These are phyloP conservation scores for Chenopodium album DNA, from an alignment of 148 eudicot species.

Conservation along the genomic window DNA sequence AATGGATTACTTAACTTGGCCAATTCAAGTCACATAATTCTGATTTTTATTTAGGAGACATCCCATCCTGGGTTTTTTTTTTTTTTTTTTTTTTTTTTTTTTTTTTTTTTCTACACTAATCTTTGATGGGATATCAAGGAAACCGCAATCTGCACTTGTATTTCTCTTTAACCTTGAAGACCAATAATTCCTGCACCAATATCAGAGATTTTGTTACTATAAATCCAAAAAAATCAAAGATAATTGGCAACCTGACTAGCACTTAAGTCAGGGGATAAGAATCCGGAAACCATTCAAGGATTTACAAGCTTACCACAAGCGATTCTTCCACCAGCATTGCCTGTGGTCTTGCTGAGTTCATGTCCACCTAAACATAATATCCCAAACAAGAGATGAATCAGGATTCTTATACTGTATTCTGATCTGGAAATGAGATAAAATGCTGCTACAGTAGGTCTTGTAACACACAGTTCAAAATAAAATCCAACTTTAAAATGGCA, in stretches of 20 bases:
- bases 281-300: too few species aligned
- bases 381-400: not conserved
- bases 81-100: too few species aligned
- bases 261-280: not conserved
- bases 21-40: slow-evolving; percentile 4
- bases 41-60: slow-evolving; percentile 19
- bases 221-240: not conserved
- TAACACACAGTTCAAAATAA: not conserved
- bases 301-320: slow-evolving; percentile 60
- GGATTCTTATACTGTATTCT: not conserved
- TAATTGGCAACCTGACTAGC: not conserved
- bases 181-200: slow-evolving; percentile 53
- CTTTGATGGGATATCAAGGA: not conserved
- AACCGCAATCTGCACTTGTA: not conserved
- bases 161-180: slow-evolving; percentile 50
- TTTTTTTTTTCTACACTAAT: not conserved
- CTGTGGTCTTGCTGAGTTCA: slow-evolving; percentile 75
- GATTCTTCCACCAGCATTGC: slow-evolving; percentile 78
- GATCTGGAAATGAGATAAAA: not conserved
- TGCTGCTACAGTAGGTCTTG: not conserved
- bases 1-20: not conserved
- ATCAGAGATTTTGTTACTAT: not conserved
- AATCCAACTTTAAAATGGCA: not conserved
- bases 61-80: not conserved
- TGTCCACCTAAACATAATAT: slow-evolving; percentile 52